Evolutionary conservation across 1,284 basidiomycete genomes (phyloP).

Genomic region (Ceratobasidium sp.): DNA sequence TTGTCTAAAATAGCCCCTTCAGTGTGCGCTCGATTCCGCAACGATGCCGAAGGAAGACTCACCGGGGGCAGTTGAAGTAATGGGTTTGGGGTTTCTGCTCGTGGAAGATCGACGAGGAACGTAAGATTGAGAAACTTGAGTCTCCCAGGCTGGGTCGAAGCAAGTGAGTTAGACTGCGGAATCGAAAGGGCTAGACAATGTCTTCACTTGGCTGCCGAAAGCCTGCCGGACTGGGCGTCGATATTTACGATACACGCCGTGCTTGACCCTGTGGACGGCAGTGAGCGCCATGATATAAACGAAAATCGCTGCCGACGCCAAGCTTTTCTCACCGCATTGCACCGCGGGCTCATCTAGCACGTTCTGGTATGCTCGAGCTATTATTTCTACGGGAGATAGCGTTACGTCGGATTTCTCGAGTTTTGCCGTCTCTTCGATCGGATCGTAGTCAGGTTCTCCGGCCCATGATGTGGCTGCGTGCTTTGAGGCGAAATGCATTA

Average conservation of each 20-base stretch:
- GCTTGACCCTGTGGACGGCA: slow-evolving; percentile 73
- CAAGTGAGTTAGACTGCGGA: slow-evolving; percentile 35
- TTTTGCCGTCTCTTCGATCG: slow-evolving; percentile 61
- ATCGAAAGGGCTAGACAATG: not conserved
- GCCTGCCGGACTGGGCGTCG: slow-evolving; percentile 76
- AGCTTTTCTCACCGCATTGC: slow-evolving; percentile 67
- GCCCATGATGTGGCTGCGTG: slow-evolving; percentile 77
- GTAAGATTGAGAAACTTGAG: slow-evolving; percentile 83
- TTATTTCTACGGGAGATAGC: slow-evolving; percentile 72
- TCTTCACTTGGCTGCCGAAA: slow-evolving; percentile 82
- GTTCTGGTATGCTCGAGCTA: slow-evolving; percentile 77
- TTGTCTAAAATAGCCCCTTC: too few species aligned
- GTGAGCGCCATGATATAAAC: slow-evolving; percentile 20
- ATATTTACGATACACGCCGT: slow-evolving; percentile 84
- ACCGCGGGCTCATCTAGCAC: slow-evolving; percentile 77
- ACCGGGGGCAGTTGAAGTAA: slow-evolving; percentile 86
- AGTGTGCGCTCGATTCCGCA: too few species aligned
- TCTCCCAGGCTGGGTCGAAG: slow-evolving; percentile 74
- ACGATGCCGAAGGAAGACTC: too few species aligned
- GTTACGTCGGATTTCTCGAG: slow-evolving; percentile 71
- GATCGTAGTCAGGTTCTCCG: slow-evolving; percentile 70
- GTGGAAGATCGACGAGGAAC: slow-evolving; percentile 72
- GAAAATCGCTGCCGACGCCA: slow-evolving; percentile 14
- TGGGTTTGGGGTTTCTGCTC: slow-evolving; percentile 75
- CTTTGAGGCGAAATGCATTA: slow-evolving; percentile 77